A percentile compares a stretch with the other conserved stretches of the same genome.
Conservation (phyloP, 805 yeast genomes). For the Barnettozyma salicaria region DNA sequence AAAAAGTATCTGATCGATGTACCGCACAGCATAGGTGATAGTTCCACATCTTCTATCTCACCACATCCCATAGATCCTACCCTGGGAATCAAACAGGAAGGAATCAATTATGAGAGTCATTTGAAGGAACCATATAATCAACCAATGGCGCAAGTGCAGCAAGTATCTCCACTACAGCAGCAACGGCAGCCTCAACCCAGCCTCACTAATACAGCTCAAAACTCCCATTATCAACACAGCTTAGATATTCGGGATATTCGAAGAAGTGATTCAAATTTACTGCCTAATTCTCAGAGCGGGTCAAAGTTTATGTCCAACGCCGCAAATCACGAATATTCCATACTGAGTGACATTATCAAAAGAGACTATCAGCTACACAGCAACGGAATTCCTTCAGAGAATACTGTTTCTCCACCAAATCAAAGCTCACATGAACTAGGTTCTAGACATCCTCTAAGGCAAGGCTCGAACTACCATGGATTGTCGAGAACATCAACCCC, state of each 20-base stretch:
- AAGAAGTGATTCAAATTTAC: neutral
- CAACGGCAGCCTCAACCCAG: no score
- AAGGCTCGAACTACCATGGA: conserved; percentile 6
- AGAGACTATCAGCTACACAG: conserved; percentile 23
- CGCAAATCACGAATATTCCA: conserved; percentile 67
- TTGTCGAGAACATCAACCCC: conserved; percentile 14
- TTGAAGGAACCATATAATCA: no score
- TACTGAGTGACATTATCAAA: conserved; percentile 57
- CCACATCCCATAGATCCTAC: no score
- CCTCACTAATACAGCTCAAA: no score
- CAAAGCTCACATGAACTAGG: neutral
- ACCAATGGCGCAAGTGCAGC: neutral
- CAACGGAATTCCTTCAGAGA: conserved; percentile 8
- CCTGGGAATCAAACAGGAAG: no score
- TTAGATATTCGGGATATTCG: conserved; percentile 3
- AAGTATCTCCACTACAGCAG: no score
- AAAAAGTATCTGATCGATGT: conserved; percentile 75
- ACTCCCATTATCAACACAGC: conserved; percentile 1
- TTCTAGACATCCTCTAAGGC: conserved; percentile 7
- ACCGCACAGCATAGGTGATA: no score
- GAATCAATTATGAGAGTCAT: no score
- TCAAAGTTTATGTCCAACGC: conserved; percentile 59
- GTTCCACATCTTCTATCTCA: no score
- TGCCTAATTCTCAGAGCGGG: neutral
- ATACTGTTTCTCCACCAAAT: conserved; percentile 14